Conservation (phyloP, 2,329 filamentous ascomycete genomes). For the Acrodontium crateriforme region DNA sequence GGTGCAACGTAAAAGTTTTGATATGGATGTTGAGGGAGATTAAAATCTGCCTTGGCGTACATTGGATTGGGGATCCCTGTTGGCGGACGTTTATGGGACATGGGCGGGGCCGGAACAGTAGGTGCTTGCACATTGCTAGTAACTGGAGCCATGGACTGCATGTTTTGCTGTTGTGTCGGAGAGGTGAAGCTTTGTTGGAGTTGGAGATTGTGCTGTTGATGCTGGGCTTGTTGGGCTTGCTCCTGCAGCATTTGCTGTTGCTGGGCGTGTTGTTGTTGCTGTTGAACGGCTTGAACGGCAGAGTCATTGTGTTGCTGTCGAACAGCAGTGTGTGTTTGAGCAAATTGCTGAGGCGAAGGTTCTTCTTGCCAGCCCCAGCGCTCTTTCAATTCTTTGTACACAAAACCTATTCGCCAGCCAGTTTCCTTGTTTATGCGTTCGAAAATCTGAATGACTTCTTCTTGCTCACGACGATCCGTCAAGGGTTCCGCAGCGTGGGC, state of each 20-base stretch:
- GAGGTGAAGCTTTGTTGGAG: constrained; percentile 10
- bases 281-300: constrained; percentile 16
- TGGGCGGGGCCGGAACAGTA: constrained; percentile 1
- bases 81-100: constrained; percentile 27
- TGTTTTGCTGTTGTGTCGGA: constrained; percentile 11
- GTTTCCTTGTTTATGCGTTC: constrained; percentile 61
- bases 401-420: constrained; percentile 61
- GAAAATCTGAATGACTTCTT: constrained; percentile 67
- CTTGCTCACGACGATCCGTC: constrained; percentile 54
- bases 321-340: constrained; percentile 22
- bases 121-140: constrained; percentile 8
- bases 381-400: constrained; percentile 59
- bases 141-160: constrained; percentile 16
- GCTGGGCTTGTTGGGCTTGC: constrained; percentile 2
- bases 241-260: constrained; percentile 4
- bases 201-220: constrained; percentile 7
- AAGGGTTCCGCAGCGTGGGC: constrained; percentile 65
- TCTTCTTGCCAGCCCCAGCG: constrained; percentile 62
- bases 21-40: constrained; percentile 65
- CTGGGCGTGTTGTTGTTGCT: constrained; percentile 16
- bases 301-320: constrained; percentile 13
- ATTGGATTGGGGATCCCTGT: constrained; percentile 54
- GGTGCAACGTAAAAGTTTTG: constrained; percentile 68
- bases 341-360: constrained; percentile 23
- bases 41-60: constrained; percentile 59